Percentiles rank a stretch among this genome's conserved stretches.
phyloP scores from a whole-genome alignment of 805 yeast genomes.

The Isabelozyma rhagii region DNA sequence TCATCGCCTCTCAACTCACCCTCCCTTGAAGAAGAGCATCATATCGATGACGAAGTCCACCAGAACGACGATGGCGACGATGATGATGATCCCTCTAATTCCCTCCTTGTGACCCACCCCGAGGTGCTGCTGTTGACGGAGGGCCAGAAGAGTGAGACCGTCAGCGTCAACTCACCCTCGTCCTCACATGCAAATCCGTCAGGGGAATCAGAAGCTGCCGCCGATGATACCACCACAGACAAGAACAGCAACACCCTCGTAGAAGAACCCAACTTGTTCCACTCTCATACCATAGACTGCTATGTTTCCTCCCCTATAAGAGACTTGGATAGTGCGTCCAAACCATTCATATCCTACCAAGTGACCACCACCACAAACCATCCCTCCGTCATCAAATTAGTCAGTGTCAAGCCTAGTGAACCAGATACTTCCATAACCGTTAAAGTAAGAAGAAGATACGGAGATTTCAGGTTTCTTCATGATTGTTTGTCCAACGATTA shows the following conservation, averaged over 20 bases:
- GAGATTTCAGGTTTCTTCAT: slow-evolving; percentile 79
- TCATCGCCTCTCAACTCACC: background rate
- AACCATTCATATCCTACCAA: slow-evolving; percentile 72
- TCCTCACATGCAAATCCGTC: background rate
- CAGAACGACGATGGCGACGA: background rate
- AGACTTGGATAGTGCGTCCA: slow-evolving; percentile 66
- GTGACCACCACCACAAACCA: slow-evolving; percentile 62
- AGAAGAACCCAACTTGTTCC: slow-evolving; percentile 5
- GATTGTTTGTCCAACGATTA: slow-evolving; percentile 72
- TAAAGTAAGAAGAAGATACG: slow-evolving; percentile 72
- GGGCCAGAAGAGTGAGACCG: background rate
- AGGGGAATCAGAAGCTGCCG: no score
- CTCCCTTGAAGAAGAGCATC: slow-evolving; percentile 7
- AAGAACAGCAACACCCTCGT: background rate
- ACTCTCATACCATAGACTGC: slow-evolving; percentile 16
- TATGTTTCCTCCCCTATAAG: slow-evolving; percentile 61
- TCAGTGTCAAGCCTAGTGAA: slow-evolving; percentile 11
- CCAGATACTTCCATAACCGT: slow-evolving; percentile 29
- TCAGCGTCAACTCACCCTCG: background rate
- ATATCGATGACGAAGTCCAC: background rate
- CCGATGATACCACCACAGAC: no score
- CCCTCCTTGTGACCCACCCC: slow-evolving; percentile 5
- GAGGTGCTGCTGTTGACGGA: background rate
- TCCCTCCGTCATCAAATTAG: slow-evolving; percentile 47
- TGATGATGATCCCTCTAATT: slow-evolving; percentile 8